Conservation (phyloP, 441 rosid species). For the Aleurites moluccanus region DNA sequence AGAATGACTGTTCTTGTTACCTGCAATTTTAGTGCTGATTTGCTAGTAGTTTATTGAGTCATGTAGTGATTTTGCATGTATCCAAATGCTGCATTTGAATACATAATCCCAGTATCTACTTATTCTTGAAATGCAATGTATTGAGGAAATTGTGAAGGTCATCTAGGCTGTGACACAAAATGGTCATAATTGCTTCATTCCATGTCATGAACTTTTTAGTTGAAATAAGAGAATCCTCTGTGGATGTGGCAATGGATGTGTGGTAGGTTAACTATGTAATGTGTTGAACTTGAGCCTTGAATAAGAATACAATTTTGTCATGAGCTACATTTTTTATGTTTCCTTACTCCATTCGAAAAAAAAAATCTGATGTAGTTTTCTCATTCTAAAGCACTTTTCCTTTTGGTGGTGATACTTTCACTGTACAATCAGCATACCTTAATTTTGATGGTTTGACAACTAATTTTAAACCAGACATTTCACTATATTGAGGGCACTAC, state of each 20-base stretch:
- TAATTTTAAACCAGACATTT: background rate
- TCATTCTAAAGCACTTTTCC: background rate
- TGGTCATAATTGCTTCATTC: background rate
- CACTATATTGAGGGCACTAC: background rate
- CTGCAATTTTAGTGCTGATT: background rate
- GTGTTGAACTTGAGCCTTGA: slow-evolving; percentile 3
- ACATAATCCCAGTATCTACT: background rate
- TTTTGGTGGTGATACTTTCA: background rate
- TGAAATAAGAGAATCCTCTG: background rate
- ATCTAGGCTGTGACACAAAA: background rate
- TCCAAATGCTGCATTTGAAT: background rate
- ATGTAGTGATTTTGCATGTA: background rate
- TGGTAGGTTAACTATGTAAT: background rate
- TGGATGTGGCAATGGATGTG: background rate
- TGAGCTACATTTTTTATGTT: background rate
- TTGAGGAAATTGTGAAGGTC: background rate
- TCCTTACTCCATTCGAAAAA: background rate
- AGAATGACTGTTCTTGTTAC: background rate
- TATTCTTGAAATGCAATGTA: background rate
- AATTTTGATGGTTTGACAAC: background rate
- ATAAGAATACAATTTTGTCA: background rate
- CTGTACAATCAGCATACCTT: background rate
- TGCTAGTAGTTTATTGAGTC: background rate
- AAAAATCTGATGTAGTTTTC: background rate
- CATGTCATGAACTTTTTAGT: background rate